Evolutionary conservation across 164 flowering plant species (phyloP).

Genomic region (Tetracentron sinense): DNA sequence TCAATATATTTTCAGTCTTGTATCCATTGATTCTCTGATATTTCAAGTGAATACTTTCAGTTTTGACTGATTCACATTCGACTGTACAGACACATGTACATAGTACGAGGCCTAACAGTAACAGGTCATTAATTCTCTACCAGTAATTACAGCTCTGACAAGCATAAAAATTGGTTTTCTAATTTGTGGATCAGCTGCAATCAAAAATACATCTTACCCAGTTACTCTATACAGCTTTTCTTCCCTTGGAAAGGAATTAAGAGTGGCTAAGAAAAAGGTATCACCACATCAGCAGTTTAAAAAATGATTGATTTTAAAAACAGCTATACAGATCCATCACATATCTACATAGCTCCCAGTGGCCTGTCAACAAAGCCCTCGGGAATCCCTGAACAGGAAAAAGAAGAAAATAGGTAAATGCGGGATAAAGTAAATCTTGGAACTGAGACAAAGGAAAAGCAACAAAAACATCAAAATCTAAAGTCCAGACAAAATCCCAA

Average conservation of each 20-base stretch:
- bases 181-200: not conserved
- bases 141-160: too few species aligned
- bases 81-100: not conserved
- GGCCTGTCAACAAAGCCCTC: not conserved
- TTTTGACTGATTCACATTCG: not conserved
- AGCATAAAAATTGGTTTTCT: not conserved
- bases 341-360: too few species aligned
- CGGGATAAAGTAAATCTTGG: not conserved
- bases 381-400: not conserved
- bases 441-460: not conserved
- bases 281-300: not conserved
- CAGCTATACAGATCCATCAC: not conserved
- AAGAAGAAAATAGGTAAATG: not conserved
- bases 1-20: too few species aligned
- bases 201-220: not conserved
- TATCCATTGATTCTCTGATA: too few species aligned
- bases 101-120: not conserved
- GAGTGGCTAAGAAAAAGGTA: not conserved
- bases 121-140: not conserved
- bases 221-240: conserved; percentile 6
- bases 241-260: not conserved
- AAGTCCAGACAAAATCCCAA: not conserved
- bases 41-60: too few species aligned
- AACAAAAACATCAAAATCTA: not conserved
- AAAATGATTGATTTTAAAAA: too few species aligned